Evolutionary conservation across 2,329 filamentous ascomycete species (phyloP).

Genomic region (Penicillium sp.): DNA sequence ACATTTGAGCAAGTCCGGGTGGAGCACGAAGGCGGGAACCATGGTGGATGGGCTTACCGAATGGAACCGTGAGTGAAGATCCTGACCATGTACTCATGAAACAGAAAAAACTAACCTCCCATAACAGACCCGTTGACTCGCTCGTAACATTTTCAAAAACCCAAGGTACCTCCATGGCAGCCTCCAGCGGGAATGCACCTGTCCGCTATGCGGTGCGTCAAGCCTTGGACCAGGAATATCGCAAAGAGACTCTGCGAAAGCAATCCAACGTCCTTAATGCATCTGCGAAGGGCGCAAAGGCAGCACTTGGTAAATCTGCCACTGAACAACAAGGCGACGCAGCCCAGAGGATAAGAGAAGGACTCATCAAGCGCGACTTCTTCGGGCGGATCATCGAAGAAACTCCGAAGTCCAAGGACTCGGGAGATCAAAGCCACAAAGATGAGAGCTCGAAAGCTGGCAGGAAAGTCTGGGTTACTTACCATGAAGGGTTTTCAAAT

Average conservation of each 20-base stretch:
- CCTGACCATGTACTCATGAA: too few species aligned
- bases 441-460: conserved; percentile 43
- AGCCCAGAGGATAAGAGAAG: conserved; percentile 29
- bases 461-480: conserved; percentile 79
- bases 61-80: conserved; percentile 79
- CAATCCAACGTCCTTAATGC: conserved; percentile 60
- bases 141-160: conserved; percentile 64
- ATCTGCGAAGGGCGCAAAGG: conserved; percentile 26
- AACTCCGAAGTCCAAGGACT: conserved; percentile 42
- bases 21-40: conserved; percentile 64
- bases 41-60: conserved; percentile 78
- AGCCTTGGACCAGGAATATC: conserved; percentile 87
- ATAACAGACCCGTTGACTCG: conserved; percentile 66
- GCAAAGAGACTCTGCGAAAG: conserved; percentile 67
- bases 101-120: conserved; percentile 7
- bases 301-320: conserved; percentile 24
- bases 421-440: conserved; percentile 29
- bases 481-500: conserved; percentile 88
- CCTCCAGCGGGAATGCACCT: conserved; percentile 62
- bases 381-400: conserved; percentile 72
- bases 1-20: conserved; percentile 78
- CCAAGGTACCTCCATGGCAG: conserved; percentile 43
- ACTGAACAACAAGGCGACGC: conserved; percentile 37
- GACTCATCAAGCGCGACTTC: conserved; percentile 71
- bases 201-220: conserved; percentile 92